These are phyloP conservation scores for Vicia sativa DNA, from an alignment of 306 rosid genomes.

Conservation along the genomic window DNA sequence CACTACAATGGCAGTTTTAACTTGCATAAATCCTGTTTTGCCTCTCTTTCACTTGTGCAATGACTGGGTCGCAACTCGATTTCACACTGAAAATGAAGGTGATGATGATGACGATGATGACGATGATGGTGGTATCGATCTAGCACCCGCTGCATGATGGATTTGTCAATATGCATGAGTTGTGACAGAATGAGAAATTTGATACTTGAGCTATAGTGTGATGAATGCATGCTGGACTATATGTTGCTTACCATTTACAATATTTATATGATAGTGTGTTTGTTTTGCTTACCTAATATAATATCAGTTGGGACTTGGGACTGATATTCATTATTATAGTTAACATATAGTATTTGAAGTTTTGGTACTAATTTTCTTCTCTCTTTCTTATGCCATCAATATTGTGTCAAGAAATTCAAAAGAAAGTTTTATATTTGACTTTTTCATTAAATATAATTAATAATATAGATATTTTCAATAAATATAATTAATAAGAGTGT, in stretches of 20 bases:
- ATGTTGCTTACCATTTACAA: no score
- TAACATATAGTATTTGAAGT: background rate
- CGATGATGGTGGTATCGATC: conserved; percentile 38
- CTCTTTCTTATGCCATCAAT: background rate
- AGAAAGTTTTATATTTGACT: no score
- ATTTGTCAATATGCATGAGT: background rate
- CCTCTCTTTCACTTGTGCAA: conserved; percentile 30
- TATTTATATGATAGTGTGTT: no score
- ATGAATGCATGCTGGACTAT: conserved; percentile 11
- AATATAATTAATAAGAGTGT: no score
- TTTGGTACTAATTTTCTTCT: background rate
- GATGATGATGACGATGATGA: conserved; percentile 49
- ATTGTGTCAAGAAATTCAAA: no score
- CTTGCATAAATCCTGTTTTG: conserved; percentile 26
- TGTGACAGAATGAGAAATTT: background rate
- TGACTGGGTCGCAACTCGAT: conserved; percentile 13
- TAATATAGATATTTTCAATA: no score
- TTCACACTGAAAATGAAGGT: conserved; percentile 3
- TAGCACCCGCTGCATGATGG: conserved; percentile 56
- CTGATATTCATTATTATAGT: background rate
- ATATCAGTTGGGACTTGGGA: conserved; percentile 28
- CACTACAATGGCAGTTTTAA: conserved; percentile 40
- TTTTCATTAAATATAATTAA: no score
- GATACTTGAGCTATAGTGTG: background rate
- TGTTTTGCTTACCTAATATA: background rate